Evolutionary conservation across 495 filamentous ascomycete species (phyloP), one percentile per base, ranked within the genome.

Genomic region (Xylaria palmicola): DNA sequence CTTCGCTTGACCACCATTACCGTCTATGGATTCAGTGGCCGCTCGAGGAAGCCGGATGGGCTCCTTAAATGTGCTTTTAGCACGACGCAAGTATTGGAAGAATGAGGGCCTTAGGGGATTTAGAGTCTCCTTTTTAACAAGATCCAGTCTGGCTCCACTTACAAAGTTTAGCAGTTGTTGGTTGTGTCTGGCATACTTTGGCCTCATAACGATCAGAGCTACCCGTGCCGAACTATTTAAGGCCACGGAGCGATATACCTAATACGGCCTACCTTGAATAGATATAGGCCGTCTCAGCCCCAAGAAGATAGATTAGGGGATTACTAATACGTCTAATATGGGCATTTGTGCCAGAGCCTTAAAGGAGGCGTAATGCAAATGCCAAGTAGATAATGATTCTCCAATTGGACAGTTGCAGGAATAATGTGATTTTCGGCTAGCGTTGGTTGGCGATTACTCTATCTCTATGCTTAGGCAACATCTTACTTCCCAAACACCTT

Each of bases 11-110:
- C 60, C 68, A 72, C n/a, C 68, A 75, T 54, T 70, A 78, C 61
- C 68, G 73, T 26, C 64, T 70, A 41, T 79, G 74, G 76, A 68
- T 79, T 24, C 69, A 66, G 60, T 77, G 76, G 75, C 74, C 76
- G 0, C 73, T 77, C 26, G 69, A 79, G 43, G 73, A 79, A 41
- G 63, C 77, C 15, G 75, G 75, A 1, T 79, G 76, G 76, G 65
- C 60, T 20, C 67, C 67, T 45, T 61, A 29, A 47, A 36, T 37
- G 9, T 27, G 39, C 43, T 22, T 24, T 32, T 24, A 26, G 36
- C 30, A 27, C 37, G 17, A 27, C 41, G 26, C 13, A 56, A 17
- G 1, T 6, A 12, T 4, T 26, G 6, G 1, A 22, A 0, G 1
- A 20, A 4, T 44, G 4, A 36, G 5, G 0, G 26, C 6, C 7